Evolutionary conservation across 345 rosid species (phyloP), one percentile per base, ranked within the genome.

Genomic region (Punica granatum): DNA sequence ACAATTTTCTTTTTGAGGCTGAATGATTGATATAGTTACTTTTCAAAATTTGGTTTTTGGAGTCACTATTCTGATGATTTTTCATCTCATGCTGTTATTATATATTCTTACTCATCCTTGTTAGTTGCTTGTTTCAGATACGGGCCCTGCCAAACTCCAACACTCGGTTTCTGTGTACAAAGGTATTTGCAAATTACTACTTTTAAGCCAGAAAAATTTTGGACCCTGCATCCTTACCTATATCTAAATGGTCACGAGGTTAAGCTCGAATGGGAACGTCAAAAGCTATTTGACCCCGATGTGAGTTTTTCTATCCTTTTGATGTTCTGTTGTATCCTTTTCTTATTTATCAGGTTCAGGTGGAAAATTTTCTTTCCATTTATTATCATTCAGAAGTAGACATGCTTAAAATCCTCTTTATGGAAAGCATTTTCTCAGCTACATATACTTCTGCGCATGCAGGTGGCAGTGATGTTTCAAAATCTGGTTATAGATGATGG

Each of bases 61-160:
- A 37, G n/a, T n/a, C 25, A 19, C 54, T 37, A 37, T 37, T 37
- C 3, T 48, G 14, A 48, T 48, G 9, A 48, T 48, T 54, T 25
- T 7, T 54, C 60, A 54, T 54, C 23, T n/a, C 32, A 54, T 54
- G 9, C 60, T 54, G 23, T 3, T 11, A 7, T 26, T 15, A 4
- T 3, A 18, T 48, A 48, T 18, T 48, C 28, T 5, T 43, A 51
- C 28, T 51, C 58, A 34, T 62, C 62, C 67, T 62, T 54, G 31
- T 30, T 48, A 62, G 62, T 54, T 79, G 58, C 69, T 74, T 81
- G 28, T 86, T 82, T 70, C 92, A 92, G 98, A 37, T 90, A 93
- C 70, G 97, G 98, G 42, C 98, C 98, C 60, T 89, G 96, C 73
- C 98, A 93, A 81, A 90, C 96, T 71, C 98, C 94, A 63, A 93